Base-by-base conservation (phyloP, 108 stramenopile species). In the Cyclotella atomus region DNA sequence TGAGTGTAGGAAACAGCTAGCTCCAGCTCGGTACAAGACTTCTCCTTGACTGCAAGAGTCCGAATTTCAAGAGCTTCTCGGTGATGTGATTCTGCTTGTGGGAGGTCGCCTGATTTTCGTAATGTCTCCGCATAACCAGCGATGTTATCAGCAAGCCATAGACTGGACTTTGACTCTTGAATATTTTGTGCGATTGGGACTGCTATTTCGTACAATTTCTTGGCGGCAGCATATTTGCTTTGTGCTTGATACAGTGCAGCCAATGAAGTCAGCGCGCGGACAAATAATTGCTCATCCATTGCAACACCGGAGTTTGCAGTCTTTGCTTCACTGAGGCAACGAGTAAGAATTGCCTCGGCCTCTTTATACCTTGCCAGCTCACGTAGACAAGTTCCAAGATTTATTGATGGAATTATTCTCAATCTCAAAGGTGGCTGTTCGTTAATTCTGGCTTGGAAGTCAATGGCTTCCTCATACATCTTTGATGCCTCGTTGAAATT, bases 281-380 rank as follows among this genome's bases (percentile, higher is more conserved):
- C 79, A 46, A 73, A 71, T 33, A 81, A 43, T 30, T 81, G 46
- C 30, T 81, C 79, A 32, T 81, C 79, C 29, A 64, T 23, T 24
- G 38, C 32, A 62, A 54, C 43, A 20, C 69, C 79, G 19, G 68
- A 36, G 2, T 50, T 54, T 45, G 41, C 75, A 46, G 35, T 70
- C 59, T 70, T 50, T 16, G 69, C 71, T 69, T 81, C 75, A 41
- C 61, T 70, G 38, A 84, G 32, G 38, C 79, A 76, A 30, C 75
- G 68, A 27, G 70, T 68, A n/a, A 84, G 79, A 52, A 84, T 64
- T 59, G 64, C 65, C 65, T 84, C 75, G 33, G 78, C 62, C 45
- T 84, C 83, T 47, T 80, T 76, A 54, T 84, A 84, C 21, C 79
- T 74, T 4, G 83, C 83, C 33, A 81, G 61, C 64, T 84, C 77